A percentile compares a stretch with the other conserved stretches of the same genome.
Evolutionary conservation across 1,284 basidiomycete species (phyloP).

Genomic region (Naganishia cerealis): DNA sequence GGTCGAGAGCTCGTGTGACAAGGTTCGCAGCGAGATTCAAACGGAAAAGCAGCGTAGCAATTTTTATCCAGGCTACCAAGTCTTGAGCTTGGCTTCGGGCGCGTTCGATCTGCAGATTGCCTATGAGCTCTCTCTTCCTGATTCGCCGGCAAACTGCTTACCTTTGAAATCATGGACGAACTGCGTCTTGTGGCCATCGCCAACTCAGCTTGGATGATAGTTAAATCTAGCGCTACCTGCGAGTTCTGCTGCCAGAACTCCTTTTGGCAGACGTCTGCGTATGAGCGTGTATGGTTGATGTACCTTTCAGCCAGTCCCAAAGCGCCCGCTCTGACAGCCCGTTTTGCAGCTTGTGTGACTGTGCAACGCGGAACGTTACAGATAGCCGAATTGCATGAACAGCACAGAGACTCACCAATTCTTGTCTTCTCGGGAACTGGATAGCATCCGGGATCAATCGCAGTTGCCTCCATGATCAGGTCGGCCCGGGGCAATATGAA

Average conservation of each 20-base stretch:
- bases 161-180: slow-evolving; percentile 34
- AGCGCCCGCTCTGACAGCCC: slow-evolving; percentile 27
- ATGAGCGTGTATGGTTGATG: slow-evolving; percentile 10
- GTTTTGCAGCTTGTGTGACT: slow-evolving; percentile 25
- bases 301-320: slow-evolving; percentile 30
- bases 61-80: slow-evolving; percentile 29
- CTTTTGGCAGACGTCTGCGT: slow-evolving; percentile 4
- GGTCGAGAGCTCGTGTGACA: neutral
- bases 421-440: slow-evolving; percentile 26
- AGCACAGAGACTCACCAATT: slow-evolving; percentile 4
- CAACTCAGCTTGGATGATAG: neutral
- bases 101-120: neutral
- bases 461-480: slow-evolving; percentile 37
- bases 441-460: slow-evolving; percentile 29
- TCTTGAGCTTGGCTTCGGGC: slow-evolving; percentile 36
- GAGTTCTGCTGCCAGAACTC: neutral
- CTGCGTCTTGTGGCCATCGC: slow-evolving; percentile 11
- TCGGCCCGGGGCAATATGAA: slow-evolving; percentile 45
- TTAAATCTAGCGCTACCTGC: slow-evolving; percentile 3
- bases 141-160: slow-evolving; percentile 8
- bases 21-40: slow-evolving; percentile 19
- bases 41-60: slow-evolving; percentile 37
- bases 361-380: neutral
- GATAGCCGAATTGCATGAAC: neutral
- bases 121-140: slow-evolving; percentile 1